These are phyloP conservation scores for Claviceps capensis DNA, from an alignment of 2,329 filamentous ascomycete genomes.

Conservation along the genomic window DNA sequence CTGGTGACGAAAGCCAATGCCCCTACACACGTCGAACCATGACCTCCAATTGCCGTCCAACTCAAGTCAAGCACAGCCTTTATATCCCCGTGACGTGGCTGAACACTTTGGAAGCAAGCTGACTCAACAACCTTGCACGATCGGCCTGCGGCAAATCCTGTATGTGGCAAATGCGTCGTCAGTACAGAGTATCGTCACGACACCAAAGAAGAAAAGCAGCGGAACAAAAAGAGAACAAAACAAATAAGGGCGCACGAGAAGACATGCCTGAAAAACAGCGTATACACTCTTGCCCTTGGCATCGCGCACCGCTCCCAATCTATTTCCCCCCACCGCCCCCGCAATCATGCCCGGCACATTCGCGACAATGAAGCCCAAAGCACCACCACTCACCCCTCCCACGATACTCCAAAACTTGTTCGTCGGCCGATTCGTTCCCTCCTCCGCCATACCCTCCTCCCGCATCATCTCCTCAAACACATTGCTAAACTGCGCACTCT, in stretches of 20 bases:
- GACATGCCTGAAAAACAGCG: constrained; percentile 55
- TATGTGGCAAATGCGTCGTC: background rate
- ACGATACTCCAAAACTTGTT: constrained; percentile 76
- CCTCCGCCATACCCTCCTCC: constrained; percentile 71
- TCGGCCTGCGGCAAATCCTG: constrained; percentile 76
- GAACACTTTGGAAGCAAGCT: constrained; percentile 77
- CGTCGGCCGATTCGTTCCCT: constrained; percentile 43
- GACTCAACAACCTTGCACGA: constrained; percentile 65
- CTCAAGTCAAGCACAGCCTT: background rate
- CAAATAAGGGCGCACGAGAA: background rate
- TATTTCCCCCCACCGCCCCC: constrained; percentile 82
- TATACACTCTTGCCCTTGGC: constrained; percentile 92
- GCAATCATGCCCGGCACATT: constrained; percentile 84
- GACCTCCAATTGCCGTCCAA: background rate
- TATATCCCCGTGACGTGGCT: constrained; percentile 53
- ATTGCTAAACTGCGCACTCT: constrained; percentile 74
- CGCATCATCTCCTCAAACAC: constrained; percentile 84
- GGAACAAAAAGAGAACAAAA: too few relatives aligned
- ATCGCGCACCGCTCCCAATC: constrained; percentile 80
- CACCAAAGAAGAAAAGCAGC: background rate
- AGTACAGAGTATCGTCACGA: background rate
- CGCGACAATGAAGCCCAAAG: constrained; percentile 87
- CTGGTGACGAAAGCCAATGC: background rate
- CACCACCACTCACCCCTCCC: constrained; percentile 74
- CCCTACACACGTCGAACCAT: background rate